Evolutionary conservation across 2,329 filamentous ascomycete genomes (phyloP), one percentile per base, ranked within the genome.

Genomic region (Aspergillus calidoustus): DNA sequence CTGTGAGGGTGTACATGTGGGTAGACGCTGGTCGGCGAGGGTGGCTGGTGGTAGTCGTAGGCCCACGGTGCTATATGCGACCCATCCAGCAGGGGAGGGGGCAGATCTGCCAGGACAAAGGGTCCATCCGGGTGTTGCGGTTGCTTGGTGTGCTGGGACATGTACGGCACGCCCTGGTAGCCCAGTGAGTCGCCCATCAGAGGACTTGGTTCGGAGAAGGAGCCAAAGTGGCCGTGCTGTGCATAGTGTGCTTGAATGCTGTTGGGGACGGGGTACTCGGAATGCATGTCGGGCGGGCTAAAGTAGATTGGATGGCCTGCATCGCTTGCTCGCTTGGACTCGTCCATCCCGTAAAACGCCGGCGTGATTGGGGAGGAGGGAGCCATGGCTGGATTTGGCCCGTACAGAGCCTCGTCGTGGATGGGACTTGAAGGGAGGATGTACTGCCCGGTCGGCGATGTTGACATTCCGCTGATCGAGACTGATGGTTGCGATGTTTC

Each of bases 291-390:
- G 7, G 25, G 49, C 7, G 57, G 57, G 48, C 30, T 54, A 43
- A 48, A 59, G 50, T 48, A 59, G 9, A 59, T 41, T 19, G 56
- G 5, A 3, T 50, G 43, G 7, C 6, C 31, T 9, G 31, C 30
- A 15, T 58, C n/a, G 28, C 19, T 31, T 3, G 23, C 28, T 17
- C 38, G 49, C 31, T 46, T 52, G 4, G 25, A 25, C 7, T 53
- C 48, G 8, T 53, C 48, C 34, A 58, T 19, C 19, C 56, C 49
- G 41, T 53, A 58, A 7, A 53, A 7, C 15, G 38, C 49, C n/a
- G 56, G 56, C 9, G 56, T 58, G 15, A 52, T 46, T n/a, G 56
- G 56, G 15, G 49, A 53, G 8, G 48, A 38, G n/a, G 55, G 48
- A 3, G 34, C 48, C 55, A 51, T 31, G n/a, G 38, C 28, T 11